Conservation (phyloP, 192 early-diverging fungal genomes). For the Glomus cerebriforme region DNA sequence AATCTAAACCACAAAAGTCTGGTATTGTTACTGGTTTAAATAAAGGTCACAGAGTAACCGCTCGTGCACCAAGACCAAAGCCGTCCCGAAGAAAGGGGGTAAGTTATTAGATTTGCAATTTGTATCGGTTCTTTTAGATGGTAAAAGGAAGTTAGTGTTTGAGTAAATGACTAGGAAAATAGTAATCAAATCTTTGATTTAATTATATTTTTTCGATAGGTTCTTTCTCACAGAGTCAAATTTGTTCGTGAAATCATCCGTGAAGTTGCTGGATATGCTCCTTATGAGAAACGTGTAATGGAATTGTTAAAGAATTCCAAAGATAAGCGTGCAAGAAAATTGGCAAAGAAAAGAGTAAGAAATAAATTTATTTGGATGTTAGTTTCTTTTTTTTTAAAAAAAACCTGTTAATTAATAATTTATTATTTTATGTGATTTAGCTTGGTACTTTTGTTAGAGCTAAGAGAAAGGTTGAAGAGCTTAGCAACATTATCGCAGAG, state of each 20-base stretch:
- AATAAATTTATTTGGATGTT: not conserved
- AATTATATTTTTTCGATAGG: conserved; percentile 38
- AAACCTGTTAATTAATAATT: conserved; percentile 1
- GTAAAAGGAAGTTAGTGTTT: too few species aligned
- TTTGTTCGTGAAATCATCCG: conserved; percentile 95
- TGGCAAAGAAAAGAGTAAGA: conserved; percentile 92
- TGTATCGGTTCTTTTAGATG: not conserved
- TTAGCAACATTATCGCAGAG: conserved; percentile 88
- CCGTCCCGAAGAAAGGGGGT: conserved; percentile 83
- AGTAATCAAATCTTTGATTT: too few species aligned
- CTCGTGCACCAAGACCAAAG: conserved; percentile 66
- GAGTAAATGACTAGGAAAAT: too few species aligned
- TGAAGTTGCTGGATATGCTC: conserved; percentile 96
- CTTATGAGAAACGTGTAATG: conserved; percentile 99
- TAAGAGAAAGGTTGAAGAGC: conserved; percentile 99
- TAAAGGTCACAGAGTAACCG: conserved; percentile 89
- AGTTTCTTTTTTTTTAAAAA: not conserved
- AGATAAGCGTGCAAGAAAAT: conserved; percentile 99
- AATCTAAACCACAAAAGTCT: conserved; percentile 57
- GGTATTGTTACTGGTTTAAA: conserved; percentile 91
- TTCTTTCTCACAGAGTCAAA: conserved; percentile 73
- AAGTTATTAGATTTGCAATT: conserved; percentile 43
- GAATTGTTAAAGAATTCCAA: conserved; percentile 99
- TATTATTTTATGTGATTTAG: conserved; percentile 42
- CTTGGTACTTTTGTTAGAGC: conserved; percentile 95